Evolutionary conservation across 805 yeast species (phyloP), one percentile per base, ranked within the genome.

Genomic region (Lipomyces chichibuensis): DNA sequence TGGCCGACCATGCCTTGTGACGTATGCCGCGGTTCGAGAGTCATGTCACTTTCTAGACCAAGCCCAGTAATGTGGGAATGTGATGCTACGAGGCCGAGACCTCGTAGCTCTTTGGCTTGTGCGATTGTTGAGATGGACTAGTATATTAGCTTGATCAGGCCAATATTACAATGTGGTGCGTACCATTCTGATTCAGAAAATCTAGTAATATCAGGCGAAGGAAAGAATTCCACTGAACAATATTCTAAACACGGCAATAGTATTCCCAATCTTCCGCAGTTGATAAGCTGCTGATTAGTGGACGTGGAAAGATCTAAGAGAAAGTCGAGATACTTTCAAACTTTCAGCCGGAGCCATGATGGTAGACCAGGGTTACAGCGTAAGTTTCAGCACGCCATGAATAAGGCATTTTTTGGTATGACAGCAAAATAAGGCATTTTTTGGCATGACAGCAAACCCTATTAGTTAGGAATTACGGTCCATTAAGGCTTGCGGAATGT

Each of bases 1-100:
- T 95, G 99, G 39, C 99, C 99, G 59, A 95, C 98, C 96, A 95
- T 92, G 20, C 99, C 99, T 77, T 95, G 97, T 56, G 88, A 83
- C 51, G 89, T 83, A 61, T 85, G 90, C 64, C 90, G 85, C 54
- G 98, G 98, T 74, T 86, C 88, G 72, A 96, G 84, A 17, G 62
- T 62, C 74, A 88, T 86, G 71, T 92, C 98, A 52, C 75, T 73
- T 78, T 94, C 98, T 62, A 95, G 84, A n/a, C 99, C 99, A 37
- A 95, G 84, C 0, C 99, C 99, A 29, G 95, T 85, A 77, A 95
- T 95, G 79, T 95, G 99, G 5, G 98, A 92, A 79, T 95, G 99
- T n/a, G 98, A 97, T 1, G 98, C 97, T 65, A 92, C 88, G 73
- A 92, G 84, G 60, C 93, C 88, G 65, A 91, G 83, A n/a, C 88